These are phyloP conservation scores for Alnus rubra DNA, from an alignment of 306 rosid species.

Conservation along the genomic window DNA sequence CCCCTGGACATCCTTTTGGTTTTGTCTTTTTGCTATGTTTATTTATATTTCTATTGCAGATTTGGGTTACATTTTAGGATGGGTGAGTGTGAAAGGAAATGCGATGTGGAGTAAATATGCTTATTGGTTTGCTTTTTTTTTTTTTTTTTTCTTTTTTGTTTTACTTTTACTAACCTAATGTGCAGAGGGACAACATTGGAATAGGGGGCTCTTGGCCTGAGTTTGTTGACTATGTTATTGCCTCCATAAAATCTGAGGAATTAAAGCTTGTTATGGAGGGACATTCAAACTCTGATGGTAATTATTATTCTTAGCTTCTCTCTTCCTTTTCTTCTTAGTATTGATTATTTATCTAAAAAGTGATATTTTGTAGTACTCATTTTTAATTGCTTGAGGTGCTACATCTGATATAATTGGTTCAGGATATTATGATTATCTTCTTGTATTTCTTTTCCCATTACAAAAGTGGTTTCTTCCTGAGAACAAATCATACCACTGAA, in stretches of 20 bases:
- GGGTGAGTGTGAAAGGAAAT: neutral
- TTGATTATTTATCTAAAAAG: constrained; percentile 14
- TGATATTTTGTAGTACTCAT: neutral
- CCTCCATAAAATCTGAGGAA: constrained; percentile 69
- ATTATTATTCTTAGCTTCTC: constrained; percentile 1
- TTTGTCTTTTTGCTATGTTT: constrained; percentile 3
- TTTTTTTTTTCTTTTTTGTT: neutral
- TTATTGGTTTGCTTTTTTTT: neutral
- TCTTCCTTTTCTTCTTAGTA: constrained; percentile 1
- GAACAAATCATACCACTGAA: neutral
- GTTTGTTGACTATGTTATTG: constrained; percentile 61
- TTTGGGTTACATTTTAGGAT: neutral
- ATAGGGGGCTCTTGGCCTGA: constrained; percentile 83
- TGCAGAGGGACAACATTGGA: constrained; percentile 87
- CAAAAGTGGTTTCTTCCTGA: neutral
- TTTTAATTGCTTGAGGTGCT: neutral
- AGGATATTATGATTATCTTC: neutral
- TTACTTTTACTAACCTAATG: neutral
- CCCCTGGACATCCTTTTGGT: neutral
- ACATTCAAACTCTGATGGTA: constrained; percentile 40
- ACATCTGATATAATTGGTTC: neutral
- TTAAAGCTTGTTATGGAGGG: constrained; percentile 66
- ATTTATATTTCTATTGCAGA: neutral
- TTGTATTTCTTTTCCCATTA: neutral
- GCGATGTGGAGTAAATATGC: neutral